Percentiles rank a stretch among this genome's conserved stretches.
phyloP scores from a whole-genome alignment of 441 rosid genomes.

The Gossypium laxum region DNA sequence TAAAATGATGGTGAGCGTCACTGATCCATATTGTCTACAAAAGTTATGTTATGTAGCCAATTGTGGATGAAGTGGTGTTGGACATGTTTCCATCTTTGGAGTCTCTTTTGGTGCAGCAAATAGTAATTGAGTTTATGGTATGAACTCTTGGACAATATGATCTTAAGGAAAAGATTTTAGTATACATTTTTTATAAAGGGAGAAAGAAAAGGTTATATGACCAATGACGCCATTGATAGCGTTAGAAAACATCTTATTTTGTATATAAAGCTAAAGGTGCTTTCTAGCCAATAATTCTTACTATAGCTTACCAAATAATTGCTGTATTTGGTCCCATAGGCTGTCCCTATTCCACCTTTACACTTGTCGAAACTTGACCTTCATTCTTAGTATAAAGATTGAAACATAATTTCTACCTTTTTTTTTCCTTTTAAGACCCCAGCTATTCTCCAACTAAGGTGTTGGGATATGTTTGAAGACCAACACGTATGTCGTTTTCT shows the following conservation, averaged over 20 bases:
- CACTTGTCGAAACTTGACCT: conserved; percentile 2
- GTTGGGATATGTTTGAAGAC: background rate
- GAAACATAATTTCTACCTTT: background rate
- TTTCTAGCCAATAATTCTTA: background rate
- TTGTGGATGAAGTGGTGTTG: background rate
- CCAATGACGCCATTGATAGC: background rate
- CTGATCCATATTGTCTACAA: background rate
- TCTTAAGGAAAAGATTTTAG: background rate
- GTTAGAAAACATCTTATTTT: background rate
- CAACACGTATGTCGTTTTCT: conserved; percentile 26
- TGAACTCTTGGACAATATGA: background rate
- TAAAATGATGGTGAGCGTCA: background rate
- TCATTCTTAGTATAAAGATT: background rate
- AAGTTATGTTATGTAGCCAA: background rate
- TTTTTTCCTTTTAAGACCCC: background rate
- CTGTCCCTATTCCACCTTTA: background rate
- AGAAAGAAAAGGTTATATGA: background rate
- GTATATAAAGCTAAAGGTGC: background rate
- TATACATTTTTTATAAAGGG: background rate
- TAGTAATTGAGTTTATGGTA: background rate
- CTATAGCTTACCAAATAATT: conserved; percentile 4
- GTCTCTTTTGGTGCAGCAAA: background rate
- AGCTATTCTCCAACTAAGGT: background rate
- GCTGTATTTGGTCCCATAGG: background rate
- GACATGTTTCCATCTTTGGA: background rate